Evolutionary conservation across 2,329 filamentous ascomycete species (phyloP), one percentile per base, ranked within the genome.

Genomic region (Pseudogymnoascus sp.): DNA sequence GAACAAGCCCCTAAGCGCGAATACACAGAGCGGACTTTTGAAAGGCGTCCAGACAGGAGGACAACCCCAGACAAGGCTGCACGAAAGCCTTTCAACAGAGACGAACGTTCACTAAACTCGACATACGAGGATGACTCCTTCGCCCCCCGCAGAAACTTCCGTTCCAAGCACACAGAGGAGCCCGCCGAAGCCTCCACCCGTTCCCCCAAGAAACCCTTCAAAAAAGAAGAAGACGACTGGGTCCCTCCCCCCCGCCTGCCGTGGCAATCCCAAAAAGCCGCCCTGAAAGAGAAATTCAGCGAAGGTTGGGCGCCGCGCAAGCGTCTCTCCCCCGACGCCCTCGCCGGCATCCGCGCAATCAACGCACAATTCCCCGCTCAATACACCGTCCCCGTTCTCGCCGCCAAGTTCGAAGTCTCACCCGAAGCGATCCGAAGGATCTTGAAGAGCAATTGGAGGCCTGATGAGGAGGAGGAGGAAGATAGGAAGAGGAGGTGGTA

Each of bases 351-450:
- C 68, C 86, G 92, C 42, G 87, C 89, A 18, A 79, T 99, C 35
- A 85, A 97, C 73, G 78, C 82, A 27, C 86, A 91, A 68, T 87
- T 91, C 65, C 91, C 93, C 0, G 81, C 88, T 2, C 80, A 82
- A 62, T 97, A 92, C 76, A 89, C 87, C 3, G 95, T 89, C 0
- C 74, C 81, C 13, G 81, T 85, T 35, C 84, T 97, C 12, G 85
- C 93, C 0, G 71, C 85, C 1, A 85, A 91, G 68, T 99, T 97
- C 75, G 81, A 92, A 73, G 80, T 97, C n/a, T 92, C 91, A 0
- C 80, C 89, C 2, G 94, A 99, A 72, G 90, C 87, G 0, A 89
- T 97, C 63, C 86, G 92, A 9, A 84, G 94, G 36, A 96, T 99
- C 60, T 77, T 99, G 65, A 90, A 84, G 77, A 85, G 83, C 72